These are phyloP conservation scores for Stereum hirsutum DNA, from an alignment of 1,284 basidiomycete genomes.

Conservation along the genomic window DNA sequence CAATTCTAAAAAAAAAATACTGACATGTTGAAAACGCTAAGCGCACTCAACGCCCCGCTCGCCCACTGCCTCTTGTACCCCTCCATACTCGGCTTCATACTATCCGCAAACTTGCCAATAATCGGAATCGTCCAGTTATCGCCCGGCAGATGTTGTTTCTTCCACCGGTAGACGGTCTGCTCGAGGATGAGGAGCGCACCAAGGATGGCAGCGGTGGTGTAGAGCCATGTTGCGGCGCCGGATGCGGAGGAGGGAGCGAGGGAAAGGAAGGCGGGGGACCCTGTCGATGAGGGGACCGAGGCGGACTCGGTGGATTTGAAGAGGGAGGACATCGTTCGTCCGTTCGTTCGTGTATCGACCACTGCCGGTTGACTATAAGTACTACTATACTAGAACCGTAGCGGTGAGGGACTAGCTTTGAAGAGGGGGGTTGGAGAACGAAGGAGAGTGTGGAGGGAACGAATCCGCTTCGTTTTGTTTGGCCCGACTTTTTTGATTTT, in stretches of 20 bases:
- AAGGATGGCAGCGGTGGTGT: conserved; percentile 55
- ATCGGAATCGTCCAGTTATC: conserved; percentile 88
- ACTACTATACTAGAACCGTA: no score
- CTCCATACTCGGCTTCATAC: conserved; percentile 81
- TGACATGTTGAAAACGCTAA: conserved; percentile 95
- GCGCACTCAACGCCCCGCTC: conserved; percentile 73
- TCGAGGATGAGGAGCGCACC: conserved; percentile 64
- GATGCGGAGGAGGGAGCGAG: conserved; percentile 24
- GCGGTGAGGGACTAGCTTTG: no score
- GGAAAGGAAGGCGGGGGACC: conserved; percentile 31
- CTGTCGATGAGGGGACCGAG: conserved; percentile 32
- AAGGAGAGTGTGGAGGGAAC: no score
- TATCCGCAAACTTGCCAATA: conserved; percentile 90
- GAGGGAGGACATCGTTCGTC: conserved; percentile 7
- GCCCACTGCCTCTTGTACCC: conserved; percentile 88
- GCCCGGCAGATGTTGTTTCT: conserved; percentile 84
- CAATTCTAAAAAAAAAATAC: conserved; percentile 21
- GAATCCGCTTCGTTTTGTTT: no score
- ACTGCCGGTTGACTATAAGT: no score
- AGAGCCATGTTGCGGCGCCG: conserved; percentile 45
- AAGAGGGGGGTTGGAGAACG: no score
- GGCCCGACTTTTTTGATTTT: no score
- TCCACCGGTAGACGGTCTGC: conserved; percentile 79
- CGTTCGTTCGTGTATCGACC: no score
- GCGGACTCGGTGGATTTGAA: conserved; percentile 26